phyloP scores from a whole-genome alignment of 176 grass and related monocot genomes.

The Elymus sibiricus region DNA sequence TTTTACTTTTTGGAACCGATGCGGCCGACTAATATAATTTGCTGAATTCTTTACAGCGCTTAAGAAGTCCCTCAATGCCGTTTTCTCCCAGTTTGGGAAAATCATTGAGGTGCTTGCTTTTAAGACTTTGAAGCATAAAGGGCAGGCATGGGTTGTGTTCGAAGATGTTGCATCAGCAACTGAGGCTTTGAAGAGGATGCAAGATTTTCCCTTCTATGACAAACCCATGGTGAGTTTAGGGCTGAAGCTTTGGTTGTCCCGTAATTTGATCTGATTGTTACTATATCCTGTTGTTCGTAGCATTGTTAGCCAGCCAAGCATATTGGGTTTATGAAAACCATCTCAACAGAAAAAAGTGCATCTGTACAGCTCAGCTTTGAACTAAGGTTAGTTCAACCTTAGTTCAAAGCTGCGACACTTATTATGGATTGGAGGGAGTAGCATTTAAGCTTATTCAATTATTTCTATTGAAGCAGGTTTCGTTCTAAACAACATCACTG shows the following conservation, averaged over 20 bases:
- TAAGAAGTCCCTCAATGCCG: slow-evolving; percentile 83
- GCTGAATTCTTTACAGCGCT: slow-evolving; percentile 57
- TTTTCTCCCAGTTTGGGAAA: slow-evolving; percentile 98
- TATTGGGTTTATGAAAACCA: background rate
- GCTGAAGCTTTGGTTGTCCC: background rate
- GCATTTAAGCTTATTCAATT: background rate
- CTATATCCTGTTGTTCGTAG: background rate
- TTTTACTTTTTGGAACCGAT: background rate
- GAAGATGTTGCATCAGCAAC: slow-evolving; percentile 86
- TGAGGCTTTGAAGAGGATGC: slow-evolving; percentile 92
- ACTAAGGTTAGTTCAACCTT: too few relatives aligned
- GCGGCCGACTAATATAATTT: background rate
- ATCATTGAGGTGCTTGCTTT: slow-evolving; percentile 94
- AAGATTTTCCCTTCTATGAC: slow-evolving; percentile 91
- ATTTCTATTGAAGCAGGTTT: background rate
- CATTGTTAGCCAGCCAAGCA: background rate
- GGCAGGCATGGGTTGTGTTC: slow-evolving; percentile 94
- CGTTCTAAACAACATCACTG: background rate
- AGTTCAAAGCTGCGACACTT: too few relatives aligned
- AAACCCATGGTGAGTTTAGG: slow-evolving; percentile 83
- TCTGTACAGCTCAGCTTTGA: too few relatives aligned
- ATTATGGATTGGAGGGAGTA: background rate
- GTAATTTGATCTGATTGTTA: background rate
- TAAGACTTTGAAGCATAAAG: slow-evolving; percentile 97
- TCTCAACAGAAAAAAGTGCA: background rate